Evolutionary conservation across 106 monocot genomes (phyloP), one percentile per base, ranked within the genome.

Genomic region (Apostasia shenzhenica): DNA sequence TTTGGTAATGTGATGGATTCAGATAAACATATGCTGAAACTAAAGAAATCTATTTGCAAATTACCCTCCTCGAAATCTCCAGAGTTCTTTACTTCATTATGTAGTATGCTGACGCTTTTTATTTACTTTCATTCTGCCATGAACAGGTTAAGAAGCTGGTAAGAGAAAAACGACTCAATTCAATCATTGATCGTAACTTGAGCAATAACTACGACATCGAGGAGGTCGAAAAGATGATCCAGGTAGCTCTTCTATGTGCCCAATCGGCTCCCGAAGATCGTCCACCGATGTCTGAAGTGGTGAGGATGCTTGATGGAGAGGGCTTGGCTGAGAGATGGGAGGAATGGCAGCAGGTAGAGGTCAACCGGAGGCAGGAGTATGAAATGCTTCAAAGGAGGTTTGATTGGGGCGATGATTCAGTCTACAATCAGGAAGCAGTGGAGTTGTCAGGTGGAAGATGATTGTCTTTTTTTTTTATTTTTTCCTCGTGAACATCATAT

Each of bases 341-440:
- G 53, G 90, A 90, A 75, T 90, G 90, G 90, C 80, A 90, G 55
- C 90, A 90, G 59, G 84, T 89, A 9, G 95, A 97, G 66, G 95
- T 92, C 55, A 77, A 56, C 6, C 67, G 95, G 48, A 76, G 95
- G 42, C 86, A 83, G 4, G 91, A 95, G 44, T 74, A 83, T 4
- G 94, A 88, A 71, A 78, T 79, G 77, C 50, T 95, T 41, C 90
- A 87, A 55, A 73, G 75, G 65, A 82, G 91, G 45, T 85, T 91
- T 26, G 79, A 91, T 63, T 95, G 94, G 94, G 86, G 75, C 2
- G 91, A 91, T 5, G 91, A 95, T 70, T 91, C 94, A 1, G 47
- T 88, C 26, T 81, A 82, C 50, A 88, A 91, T 47, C 81, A 80
- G 63, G 91, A 91, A 6, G 94, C 91, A 1, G 78, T 95, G 1